These are phyloP conservation scores for Paramecium tetraurelia DNA, from an alignment of 73 alveolate genomes.

Conservation along the genomic window DNA sequence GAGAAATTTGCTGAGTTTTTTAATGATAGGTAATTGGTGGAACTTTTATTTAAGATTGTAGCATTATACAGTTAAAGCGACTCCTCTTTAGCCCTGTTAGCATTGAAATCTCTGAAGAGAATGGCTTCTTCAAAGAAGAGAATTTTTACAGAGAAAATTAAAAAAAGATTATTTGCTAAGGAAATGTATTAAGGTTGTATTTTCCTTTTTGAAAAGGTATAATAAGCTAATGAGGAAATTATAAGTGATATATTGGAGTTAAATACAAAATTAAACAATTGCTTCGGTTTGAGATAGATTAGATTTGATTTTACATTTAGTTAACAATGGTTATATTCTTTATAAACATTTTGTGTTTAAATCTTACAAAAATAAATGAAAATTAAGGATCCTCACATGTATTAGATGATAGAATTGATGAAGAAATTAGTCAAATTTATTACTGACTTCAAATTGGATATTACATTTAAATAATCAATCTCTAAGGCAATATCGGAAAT, in stretches of 20 bases:
- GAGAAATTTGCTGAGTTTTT: slow-evolving; percentile 23
- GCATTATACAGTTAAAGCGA: background rate
- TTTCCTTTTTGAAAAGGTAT: background rate
- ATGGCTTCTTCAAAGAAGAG: slow-evolving; percentile 4
- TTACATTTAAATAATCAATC: background rate
- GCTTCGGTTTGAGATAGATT: background rate
- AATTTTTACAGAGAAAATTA: background rate
- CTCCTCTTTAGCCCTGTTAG: background rate
- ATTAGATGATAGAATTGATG: slow-evolving; percentile 23
- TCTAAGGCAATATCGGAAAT: background rate
- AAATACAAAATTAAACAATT: background rate
- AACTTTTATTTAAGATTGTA: background rate
- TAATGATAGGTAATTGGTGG: background rate
- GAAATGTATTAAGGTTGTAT: background rate
- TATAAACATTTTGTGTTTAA: background rate
- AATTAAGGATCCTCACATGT: slow-evolving; percentile 13
- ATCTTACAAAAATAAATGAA: background rate
- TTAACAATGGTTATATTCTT: background rate
- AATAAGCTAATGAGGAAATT: background rate
- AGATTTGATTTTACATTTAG: slow-evolving; percentile 9
- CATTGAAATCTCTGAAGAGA: background rate
- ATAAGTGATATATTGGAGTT: slow-evolving; percentile 24
- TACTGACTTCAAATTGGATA: background rate
- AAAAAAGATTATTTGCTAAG: slow-evolving; percentile 25
- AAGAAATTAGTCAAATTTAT: background rate